Conservation (phyloP, 495 filamentous ascomycete species). For the Emericellopsis terricola region DNA sequence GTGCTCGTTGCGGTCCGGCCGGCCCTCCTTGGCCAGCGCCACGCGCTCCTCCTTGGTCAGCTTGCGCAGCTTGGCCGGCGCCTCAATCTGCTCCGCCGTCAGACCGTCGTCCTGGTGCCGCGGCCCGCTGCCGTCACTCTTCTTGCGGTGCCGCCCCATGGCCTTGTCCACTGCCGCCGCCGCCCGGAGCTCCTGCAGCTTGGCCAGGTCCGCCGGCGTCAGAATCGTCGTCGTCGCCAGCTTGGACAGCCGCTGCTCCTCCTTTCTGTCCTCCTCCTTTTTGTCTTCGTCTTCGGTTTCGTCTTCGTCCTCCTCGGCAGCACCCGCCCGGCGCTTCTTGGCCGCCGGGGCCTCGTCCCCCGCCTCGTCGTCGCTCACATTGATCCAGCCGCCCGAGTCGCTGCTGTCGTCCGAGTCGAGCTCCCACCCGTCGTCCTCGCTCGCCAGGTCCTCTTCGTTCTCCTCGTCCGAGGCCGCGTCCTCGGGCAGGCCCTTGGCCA, state of each 20-base stretch:
- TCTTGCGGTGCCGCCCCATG: constrained; percentile 19
- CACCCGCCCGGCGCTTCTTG: constrained; percentile 35
- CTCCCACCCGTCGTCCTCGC: constrained; percentile 70
- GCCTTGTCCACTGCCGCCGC: constrained; percentile 49
- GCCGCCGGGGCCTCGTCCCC: constrained; percentile 46
- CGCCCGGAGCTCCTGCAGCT: constrained; percentile 71
- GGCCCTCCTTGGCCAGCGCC: constrained; percentile 58
- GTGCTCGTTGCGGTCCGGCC: constrained; percentile 53
- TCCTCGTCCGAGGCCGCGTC: constrained; percentile 18
- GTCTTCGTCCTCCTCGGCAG: constrained; percentile 11
- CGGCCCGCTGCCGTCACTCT: constrained; percentile 17
- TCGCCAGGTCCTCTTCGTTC: constrained; percentile 41
- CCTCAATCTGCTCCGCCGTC: constrained; percentile 74
- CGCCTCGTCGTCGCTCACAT: constrained; percentile 71
- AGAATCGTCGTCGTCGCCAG: constrained; percentile 77
- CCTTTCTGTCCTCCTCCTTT: constrained; percentile 22
- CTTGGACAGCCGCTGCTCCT: constrained; percentile 22
- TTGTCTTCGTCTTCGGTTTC: constrained; percentile 7
- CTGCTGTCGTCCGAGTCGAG: constrained; percentile 62
- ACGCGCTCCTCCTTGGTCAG: constrained; percentile 67
- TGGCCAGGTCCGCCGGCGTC: constrained; percentile 80
- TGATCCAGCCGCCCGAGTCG: constrained; percentile 79
- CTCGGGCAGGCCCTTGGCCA: constrained; percentile 41
- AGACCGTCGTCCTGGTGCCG: constrained; percentile 67
- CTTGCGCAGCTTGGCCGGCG: constrained; percentile 49